These are phyloP conservation scores for Zasmidium angulare DNA, from an alignment of 2,329 filamentous ascomycete genomes.

Conservation along the genomic window DNA sequence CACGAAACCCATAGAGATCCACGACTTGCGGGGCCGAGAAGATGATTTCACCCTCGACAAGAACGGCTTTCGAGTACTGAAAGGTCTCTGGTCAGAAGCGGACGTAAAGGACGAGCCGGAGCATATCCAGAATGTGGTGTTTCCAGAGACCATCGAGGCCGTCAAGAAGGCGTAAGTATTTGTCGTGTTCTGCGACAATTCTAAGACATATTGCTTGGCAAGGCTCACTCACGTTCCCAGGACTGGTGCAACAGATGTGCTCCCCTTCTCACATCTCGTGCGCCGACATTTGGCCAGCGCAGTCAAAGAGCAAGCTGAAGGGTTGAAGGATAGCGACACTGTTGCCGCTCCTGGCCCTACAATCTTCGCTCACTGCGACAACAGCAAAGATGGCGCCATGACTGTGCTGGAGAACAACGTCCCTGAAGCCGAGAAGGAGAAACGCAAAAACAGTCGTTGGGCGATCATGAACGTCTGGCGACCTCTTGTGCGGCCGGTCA, in stretches of 20 bases:
- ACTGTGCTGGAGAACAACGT: not conserved
- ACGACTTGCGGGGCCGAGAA: slow-evolving; percentile 2
- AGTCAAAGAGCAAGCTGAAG: no score
- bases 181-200: no score
- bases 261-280: not conserved
- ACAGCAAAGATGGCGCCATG: slow-evolving; percentile 1
- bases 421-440: not conserved
- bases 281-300: no score
- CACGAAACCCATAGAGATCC: not conserved
- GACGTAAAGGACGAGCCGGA: not conserved
- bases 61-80: slow-evolving; percentile 8
- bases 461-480: slow-evolving; percentile 1
- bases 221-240: not conserved
- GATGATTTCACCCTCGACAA: slow-evolving; percentile 7
- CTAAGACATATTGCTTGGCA: no score
- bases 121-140: not conserved
- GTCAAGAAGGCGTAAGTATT: not conserved
- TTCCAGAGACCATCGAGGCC: not conserved
- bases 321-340: no score
- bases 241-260: slow-evolving; percentile 3
- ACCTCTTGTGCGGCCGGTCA: not conserved
- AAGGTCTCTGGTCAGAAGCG: not conserved
- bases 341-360: no score
- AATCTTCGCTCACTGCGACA: no score
- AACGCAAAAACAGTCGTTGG: slow-evolving; percentile 4